These are phyloP conservation scores for Trichoderma sp. DNA, from an alignment of 2,329 filamentous ascomycete species.

Conservation along the genomic window DNA sequence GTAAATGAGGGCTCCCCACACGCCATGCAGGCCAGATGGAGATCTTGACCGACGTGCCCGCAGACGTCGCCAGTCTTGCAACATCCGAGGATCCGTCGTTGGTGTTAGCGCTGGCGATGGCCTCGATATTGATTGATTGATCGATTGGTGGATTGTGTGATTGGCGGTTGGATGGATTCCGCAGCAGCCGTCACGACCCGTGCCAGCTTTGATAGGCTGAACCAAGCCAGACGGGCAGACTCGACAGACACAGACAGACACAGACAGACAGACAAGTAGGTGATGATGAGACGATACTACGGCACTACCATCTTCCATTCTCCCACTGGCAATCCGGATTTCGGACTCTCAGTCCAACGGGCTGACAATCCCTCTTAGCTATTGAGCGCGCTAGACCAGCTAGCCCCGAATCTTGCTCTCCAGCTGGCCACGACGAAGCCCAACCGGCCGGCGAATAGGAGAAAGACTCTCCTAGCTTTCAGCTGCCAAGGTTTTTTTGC, in stretches of 20 bases:
- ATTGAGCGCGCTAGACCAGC: slow-evolving; percentile 4
- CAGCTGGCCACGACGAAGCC: slow-evolving; percentile 4
- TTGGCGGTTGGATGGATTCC: neutral
- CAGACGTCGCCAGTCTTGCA: neutral
- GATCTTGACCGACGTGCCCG: neutral
- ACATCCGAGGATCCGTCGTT: neutral
- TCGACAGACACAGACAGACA: neutral
- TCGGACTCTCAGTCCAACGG: neutral
- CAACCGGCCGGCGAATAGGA: slow-evolving; percentile 6
- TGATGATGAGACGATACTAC: neutral
- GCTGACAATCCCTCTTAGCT: slow-evolving; percentile 10
- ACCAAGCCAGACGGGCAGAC: neutral
- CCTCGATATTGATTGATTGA: no score
- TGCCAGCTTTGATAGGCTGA: neutral
- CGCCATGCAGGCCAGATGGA: slow-evolving; percentile 10
- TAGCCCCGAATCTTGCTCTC: slow-evolving; percentile 13
- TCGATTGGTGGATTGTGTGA: neutral
- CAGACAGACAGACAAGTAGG: neutral
- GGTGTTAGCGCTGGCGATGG: neutral
- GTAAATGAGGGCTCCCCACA: slow-evolving; percentile 8
- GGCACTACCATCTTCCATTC: no score
- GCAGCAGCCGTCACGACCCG: neutral
- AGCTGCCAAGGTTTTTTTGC: neutral
- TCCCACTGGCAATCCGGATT: neutral
- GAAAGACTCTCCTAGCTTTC: neutral